These are phyloP conservation scores for Globisporangium okanoganense DNA, from an alignment of 352 stramenopile species.

Conservation along the genomic window DNA sequence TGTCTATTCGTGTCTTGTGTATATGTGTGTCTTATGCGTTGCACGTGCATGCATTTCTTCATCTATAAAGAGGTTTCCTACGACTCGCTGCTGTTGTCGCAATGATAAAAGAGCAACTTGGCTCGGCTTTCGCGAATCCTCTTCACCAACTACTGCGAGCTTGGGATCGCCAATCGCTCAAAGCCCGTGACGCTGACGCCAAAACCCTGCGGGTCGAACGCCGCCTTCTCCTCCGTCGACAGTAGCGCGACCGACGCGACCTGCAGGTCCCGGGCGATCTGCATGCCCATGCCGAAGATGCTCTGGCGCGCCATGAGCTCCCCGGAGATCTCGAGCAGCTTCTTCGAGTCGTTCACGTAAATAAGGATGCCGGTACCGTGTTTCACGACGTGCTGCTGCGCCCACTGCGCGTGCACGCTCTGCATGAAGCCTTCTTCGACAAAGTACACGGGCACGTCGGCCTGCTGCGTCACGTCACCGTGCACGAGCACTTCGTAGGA, in stretches of 20 bases:
- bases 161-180: slow-evolving; percentile 17
- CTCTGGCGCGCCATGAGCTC: slow-evolving; percentile 82
- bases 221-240: slow-evolving; percentile 22
- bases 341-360: slow-evolving; percentile 53
- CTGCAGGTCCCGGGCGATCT: slow-evolving; percentile 58
- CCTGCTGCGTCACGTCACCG: slow-evolving; percentile 29
- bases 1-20: not conserved
- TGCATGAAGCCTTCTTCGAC: slow-evolving; percentile 57
- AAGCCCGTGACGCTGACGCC: slow-evolving; percentile 37
- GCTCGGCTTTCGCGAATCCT: not conserved
- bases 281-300: slow-evolving; percentile 81
- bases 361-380: slow-evolving; percentile 48
- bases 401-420: slow-evolving; percentile 64
- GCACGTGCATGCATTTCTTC: not conserved
- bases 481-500: slow-evolving; percentile 55
- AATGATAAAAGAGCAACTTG: not conserved
- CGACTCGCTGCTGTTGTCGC: not conserved
- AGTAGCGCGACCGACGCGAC: slow-evolving; percentile 55
- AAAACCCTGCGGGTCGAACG: slow-evolving; percentile 71
- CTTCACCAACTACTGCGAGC: slow-evolving; percentile 4
- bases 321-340: slow-evolving; percentile 71
- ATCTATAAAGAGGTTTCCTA: not conserved
- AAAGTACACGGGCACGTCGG: slow-evolving; percentile 57
- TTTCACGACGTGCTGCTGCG: slow-evolving; percentile 48
- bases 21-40: not conserved